These are phyloP conservation scores for Penicillium goetzii DNA, from an alignment of 495 filamentous ascomycete genomes.

Conservation along the genomic window DNA sequence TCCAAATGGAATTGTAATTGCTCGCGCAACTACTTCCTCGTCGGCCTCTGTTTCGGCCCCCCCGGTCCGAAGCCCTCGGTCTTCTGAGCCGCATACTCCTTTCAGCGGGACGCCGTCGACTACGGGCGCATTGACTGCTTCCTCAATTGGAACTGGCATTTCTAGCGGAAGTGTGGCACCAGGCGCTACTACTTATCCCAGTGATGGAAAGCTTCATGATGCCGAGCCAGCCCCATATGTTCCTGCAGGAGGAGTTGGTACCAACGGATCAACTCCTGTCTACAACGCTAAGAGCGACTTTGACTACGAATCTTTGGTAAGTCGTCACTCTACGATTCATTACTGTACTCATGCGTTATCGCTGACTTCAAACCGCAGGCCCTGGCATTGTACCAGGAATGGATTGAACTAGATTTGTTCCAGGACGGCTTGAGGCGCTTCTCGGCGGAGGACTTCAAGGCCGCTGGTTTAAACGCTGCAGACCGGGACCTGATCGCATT, in stretches of 20 bases:
- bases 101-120: conserved; percentile 62
- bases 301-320: conserved; percentile 69
- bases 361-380: conserved; percentile 41
- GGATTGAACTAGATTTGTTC: conserved; percentile 88
- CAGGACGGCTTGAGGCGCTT: conserved; percentile 76
- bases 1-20: conserved; percentile 17
- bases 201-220: conserved; percentile 67
- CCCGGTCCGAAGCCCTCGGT: conserved; percentile 31
- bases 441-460: conserved; percentile 68
- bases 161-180: conserved; percentile 46
- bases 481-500: conserved; percentile 75
- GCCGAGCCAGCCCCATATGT: conserved; percentile 72
- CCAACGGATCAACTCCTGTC: conserved; percentile 74
- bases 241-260: conserved; percentile 76
- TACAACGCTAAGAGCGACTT: conserved; percentile 75
- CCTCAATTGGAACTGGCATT: conserved; percentile 53
- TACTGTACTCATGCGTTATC: not conserved
- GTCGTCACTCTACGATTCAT: not conserved
- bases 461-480: conserved; percentile 65
- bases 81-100: conserved; percentile 49
- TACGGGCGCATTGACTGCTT: conserved; percentile 60
- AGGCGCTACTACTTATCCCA: conserved; percentile 64
- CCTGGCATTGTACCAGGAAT: conserved; percentile 79
- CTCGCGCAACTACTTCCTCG: not conserved
- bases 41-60: conserved; percentile 14